A percentile compares a stretch with the other conserved stretches of the same genome.
Evolutionary conservation across 106 monocot species (phyloP).

Genomic region (Cymbidium sinense): DNA sequence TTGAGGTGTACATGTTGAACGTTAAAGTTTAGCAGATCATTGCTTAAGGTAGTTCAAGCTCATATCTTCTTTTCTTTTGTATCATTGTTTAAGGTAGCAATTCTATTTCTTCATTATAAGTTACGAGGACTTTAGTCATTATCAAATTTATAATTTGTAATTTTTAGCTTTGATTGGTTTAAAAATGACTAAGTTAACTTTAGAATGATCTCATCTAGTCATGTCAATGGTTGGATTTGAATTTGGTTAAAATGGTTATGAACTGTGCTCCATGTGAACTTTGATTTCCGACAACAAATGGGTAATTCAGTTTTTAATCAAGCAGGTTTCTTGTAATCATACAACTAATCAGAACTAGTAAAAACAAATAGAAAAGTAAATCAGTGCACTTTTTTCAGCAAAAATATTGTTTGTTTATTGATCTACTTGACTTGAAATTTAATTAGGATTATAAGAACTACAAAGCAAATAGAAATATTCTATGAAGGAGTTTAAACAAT

Average conservation of each 20-base stretch:
- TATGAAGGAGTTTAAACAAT: no score
- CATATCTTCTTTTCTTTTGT: background rate
- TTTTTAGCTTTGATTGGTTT: background rate
- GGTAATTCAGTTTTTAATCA: background rate
- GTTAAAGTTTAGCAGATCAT: background rate
- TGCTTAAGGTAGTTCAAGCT: background rate
- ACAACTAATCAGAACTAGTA: no score
- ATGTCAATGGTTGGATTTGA: background rate
- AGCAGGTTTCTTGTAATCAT: background rate
- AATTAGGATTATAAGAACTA: no score
- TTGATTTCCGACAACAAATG: no score
- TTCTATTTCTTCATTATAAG: background rate
- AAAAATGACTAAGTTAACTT: background rate
- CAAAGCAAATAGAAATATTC: no score
- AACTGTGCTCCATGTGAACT: background rate
- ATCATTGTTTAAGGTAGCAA: background rate
- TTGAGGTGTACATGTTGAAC: no score
- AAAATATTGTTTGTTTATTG: no score
- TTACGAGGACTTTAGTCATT: background rate
- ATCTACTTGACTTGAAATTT: no score
- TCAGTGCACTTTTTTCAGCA: no score
- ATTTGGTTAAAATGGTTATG: background rate
- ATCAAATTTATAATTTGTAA: background rate
- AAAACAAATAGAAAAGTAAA: background rate
- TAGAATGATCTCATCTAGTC: background rate